Evolutionary conservation across 2,329 filamentous ascomycete species (phyloP), one percentile per base, ranked within the genome.

Genomic region (Claviceps humidiphila): DNA sequence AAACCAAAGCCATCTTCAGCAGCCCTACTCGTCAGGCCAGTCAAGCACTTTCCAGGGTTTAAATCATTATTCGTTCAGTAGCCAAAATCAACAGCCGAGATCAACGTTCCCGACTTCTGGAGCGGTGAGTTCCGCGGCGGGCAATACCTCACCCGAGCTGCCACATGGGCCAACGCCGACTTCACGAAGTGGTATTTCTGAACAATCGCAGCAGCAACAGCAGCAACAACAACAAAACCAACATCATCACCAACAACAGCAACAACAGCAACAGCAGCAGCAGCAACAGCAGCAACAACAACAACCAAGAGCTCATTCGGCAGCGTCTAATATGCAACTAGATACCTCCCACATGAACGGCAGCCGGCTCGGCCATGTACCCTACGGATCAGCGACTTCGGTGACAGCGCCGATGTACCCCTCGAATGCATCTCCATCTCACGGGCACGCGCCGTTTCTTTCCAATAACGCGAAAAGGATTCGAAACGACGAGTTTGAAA

Each of bases 1-100:
- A 69, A 75, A 80, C 66, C 80, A 83, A 68, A 75, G 74, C 66
- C 79, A 84, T 66, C 74, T 76, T 66, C 73, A 79, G 65, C 78
- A 84, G 66, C 70, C 76, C 61, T 86, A 84, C 71, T 78, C 81
- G 53, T 62, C 75, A 47, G 55, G 62, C 51, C 64, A 68, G 53
- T 61, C 65, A 52, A 61, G 61, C 52, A 55, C 39, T 43, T 55
- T 55, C 44, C 51, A 53, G 49, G 43, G 43, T 38, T 49, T 49
- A 6, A 54, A 57, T 37, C 55, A 52, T 20, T 55, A 55, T 37
- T 48, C 47, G 34, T 53, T 53, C 48, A 55, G 37, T 45, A 53
- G 48, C 26, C 54, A 54, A 43, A 49, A 51, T 45, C 49, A 53
- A 22, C 54, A 74, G 58, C 71, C 47, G n/a, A 48, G 73, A 59